Evolutionary conservation across 805 yeast genomes (phyloP).

Genomic region (Yarrowia sp.): DNA sequence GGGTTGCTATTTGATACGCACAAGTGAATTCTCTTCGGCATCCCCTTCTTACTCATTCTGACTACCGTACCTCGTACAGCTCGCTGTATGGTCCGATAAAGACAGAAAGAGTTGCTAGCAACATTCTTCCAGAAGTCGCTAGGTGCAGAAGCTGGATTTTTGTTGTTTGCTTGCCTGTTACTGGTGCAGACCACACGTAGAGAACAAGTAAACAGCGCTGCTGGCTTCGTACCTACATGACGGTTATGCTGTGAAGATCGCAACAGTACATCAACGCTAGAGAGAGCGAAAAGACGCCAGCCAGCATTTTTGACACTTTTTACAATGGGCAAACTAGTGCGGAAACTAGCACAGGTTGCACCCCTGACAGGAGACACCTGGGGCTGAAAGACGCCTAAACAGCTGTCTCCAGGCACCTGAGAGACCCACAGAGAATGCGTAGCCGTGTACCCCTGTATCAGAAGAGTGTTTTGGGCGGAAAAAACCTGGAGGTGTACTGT

Average conservation of each 20-base stretch:
- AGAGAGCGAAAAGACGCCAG: no score
- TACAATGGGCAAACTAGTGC: constrained; percentile 9
- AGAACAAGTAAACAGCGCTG: constrained; percentile 11
- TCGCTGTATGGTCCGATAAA: constrained; percentile 1
- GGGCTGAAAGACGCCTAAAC: background rate
- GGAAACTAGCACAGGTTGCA: background rate
- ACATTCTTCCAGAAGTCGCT: constrained; percentile 21
- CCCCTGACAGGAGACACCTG: constrained; percentile 1
- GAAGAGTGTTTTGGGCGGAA: background rate
- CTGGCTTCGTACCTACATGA: constrained; percentile 31
- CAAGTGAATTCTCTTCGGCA: background rate
- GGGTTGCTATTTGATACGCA: constrained; percentile 15
- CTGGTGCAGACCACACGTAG: constrained; percentile 19
- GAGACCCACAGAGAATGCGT: background rate
- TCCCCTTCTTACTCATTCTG: constrained; percentile 2
- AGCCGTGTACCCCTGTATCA: constrained; percentile 34
- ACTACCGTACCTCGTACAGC: background rate
- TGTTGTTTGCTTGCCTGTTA: constrained; percentile 16
- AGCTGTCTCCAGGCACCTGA: background rate
- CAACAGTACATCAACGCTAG: background rate
- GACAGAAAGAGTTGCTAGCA: background rate
- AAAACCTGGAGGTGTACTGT: constrained; percentile 1
- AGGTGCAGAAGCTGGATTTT: constrained; percentile 6
- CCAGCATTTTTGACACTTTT: no score
- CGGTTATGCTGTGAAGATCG: constrained; percentile 27